Evolutionary conservation across 2,329 filamentous ascomycete species (phyloP), one percentile per base, ranked within the genome.

Genomic region (Neopestalotiopsis sp.): DNA sequence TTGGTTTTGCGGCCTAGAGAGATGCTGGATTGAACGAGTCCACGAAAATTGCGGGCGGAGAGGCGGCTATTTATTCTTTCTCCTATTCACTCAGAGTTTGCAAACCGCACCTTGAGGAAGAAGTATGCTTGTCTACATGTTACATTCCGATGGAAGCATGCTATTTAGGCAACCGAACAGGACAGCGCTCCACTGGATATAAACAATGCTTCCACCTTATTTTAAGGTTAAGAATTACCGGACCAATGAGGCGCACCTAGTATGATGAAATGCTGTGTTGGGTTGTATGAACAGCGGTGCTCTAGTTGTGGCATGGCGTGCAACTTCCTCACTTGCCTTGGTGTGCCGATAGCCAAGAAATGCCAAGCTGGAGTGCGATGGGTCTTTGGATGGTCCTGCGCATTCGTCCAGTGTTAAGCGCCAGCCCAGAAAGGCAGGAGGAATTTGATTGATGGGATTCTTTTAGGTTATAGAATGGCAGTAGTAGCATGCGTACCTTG

Each of bases 371-470:
- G 61, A 38, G n/a, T 20, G 10, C 45, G 45, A 53, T 24, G 45
- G 45, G 34, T 38, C 34, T 38, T 38, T 38, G 10, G 10, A 38
- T 38, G 34, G 34, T 10, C 10, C 6, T 38, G 34, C 34, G 34
- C 34, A 38, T 17, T 53, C 45, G n/a, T 17, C 45, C 5, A 32
- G 28, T 64, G 9, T 13, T 24, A 49, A 7, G 28, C 20, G 40
- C 61, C 40, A 49, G 30, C 61, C 61, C 12, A 64, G 61, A 64
- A 45, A 53, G 61, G 61, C 38, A 64, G 61, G 61, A 45, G 61
- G 20, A n/a, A 20, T 20, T 53, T 7, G 17, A 17, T n/a, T 20
- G 45, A 53, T 20, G 14, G n/a, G 1, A 7, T 38, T 38, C 10
- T 38, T 53, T 7, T 17, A 53, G 14, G 17, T n/a, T 10, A 20